Percentiles rank a stretch among this genome's conserved stretches.
phyloP scores from a whole-genome alignment of 306 rosid species.

The Dryas octopetala region DNA sequence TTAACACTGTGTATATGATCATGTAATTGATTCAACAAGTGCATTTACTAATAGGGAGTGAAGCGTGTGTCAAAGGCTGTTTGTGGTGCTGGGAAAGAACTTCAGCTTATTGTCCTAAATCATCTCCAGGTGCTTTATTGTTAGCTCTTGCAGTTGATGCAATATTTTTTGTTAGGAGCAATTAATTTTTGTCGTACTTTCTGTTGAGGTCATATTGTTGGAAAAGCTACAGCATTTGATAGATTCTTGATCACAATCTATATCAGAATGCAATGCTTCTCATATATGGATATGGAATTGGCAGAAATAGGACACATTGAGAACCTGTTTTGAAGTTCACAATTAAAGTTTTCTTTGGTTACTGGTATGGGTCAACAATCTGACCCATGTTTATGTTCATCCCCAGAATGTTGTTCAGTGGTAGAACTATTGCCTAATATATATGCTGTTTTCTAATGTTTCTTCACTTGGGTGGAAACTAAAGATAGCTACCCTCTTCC shows the following conservation, averaged over 20 bases:
- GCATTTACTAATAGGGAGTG: conserved; percentile 60
- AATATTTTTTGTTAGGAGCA: conserved; percentile 5
- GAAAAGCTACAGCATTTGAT: background rate
- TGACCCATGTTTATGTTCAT: background rate
- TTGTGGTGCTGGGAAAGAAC: conserved; percentile 89
- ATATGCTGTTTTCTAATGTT: background rate
- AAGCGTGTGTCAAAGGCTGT: conserved; percentile 88
- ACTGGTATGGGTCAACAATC: background rate
- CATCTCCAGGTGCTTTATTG: conserved; percentile 78
- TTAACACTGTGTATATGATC: conserved; percentile 8
- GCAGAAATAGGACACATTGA: background rate
- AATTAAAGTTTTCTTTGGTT: background rate
- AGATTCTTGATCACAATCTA: background rate
- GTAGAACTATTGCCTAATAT: conserved; percentile 3
- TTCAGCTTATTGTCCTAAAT: conserved; percentile 80
- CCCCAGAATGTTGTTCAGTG: background rate
- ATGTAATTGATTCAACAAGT: conserved; percentile 34
- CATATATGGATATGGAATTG: background rate
- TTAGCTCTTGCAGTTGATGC: conserved; percentile 13
- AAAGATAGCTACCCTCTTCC: conserved; percentile 29
- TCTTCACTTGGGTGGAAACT: conserved; percentile 26
- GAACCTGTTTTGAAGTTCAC: background rate
- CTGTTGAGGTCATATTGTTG: background rate
- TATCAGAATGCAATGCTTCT: background rate
- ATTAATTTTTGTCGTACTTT: background rate